Conservation (phyloP, 2,329 filamentous ascomycete genomes). For the Exophiala viscosa region DNA sequence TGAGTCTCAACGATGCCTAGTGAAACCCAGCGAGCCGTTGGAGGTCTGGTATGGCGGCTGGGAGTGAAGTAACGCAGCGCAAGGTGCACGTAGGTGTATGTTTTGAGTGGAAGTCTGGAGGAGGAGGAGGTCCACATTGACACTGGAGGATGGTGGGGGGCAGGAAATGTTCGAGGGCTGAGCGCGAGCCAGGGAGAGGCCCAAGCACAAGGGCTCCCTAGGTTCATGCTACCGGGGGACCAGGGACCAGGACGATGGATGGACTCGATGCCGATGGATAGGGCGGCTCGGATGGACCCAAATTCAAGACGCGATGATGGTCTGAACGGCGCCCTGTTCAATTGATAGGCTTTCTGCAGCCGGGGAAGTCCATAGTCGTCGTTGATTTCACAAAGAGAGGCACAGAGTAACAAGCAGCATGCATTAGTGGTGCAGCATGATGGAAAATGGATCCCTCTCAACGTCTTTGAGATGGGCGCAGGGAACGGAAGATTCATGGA, state of each 20-base stretch:
- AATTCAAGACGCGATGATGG: too few relatives aligned
- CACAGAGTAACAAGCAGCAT: not conserved
- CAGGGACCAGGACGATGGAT: slow-evolving; percentile 5
- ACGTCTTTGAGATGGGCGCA: not conserved
- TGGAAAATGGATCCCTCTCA: not conserved
- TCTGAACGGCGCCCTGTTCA: too few relatives aligned
- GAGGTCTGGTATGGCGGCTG: not conserved
- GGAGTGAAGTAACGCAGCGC: not conserved
- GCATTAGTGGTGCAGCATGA: not conserved
- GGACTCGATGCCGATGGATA: not conserved
- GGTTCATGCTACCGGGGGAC: slow-evolving; percentile 7
- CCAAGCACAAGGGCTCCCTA: slow-evolving; percentile 6
- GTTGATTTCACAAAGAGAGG: not conserved
- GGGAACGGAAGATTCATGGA: not conserved
- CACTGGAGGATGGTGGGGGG: slow-evolving; percentile 18
- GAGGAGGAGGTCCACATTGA: slow-evolving; percentile 7
- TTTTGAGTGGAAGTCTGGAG: slow-evolving; percentile 3
- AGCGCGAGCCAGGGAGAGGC: slow-evolving; percentile 9
- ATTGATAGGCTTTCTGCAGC: not conserved
- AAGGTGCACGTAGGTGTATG: not conserved
- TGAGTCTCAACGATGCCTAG: too few relatives aligned
- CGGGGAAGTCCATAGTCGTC: not conserved
- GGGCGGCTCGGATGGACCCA: not conserved
- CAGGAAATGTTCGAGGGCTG: slow-evolving; percentile 8
- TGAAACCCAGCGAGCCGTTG: not conserved